Conservation (phyloP, 108 stramenopile species). For the Bacterosira constricta region DNA sequence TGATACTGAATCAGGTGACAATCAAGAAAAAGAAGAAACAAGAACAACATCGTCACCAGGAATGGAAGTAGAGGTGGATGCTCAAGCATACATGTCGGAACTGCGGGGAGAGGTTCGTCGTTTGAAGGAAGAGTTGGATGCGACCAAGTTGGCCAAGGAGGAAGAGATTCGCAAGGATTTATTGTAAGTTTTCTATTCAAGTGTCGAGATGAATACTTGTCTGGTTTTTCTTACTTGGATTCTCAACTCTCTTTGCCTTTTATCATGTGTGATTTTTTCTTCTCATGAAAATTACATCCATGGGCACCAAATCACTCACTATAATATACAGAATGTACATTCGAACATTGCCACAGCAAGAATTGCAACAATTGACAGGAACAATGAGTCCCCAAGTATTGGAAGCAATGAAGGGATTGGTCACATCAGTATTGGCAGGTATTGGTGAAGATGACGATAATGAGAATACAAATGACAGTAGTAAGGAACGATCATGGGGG, state of each 20-base stretch:
- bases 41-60: conserved; percentile 11
- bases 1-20: no score
- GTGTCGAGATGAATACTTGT: no score
- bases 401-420: conserved; percentile 94
- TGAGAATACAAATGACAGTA: conserved; percentile 71
- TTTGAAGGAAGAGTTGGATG: conserved; percentile 68
- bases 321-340: no score
- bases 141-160: conserved; percentile 67
- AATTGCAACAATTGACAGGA: conserved; percentile 77
- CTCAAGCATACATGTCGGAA: conserved; percentile 92
- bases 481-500: conserved; percentile 79
- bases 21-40: neutral
- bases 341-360: conserved; percentile 83
- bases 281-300: no score
- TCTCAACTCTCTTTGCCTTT: no score
- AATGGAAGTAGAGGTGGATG: conserved; percentile 89
- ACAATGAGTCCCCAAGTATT: conserved; percentile 92
- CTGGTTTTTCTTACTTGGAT: no score
- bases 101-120: conserved; percentile 79
- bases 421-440: conserved; percentile 76
- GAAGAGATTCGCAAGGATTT: conserved; percentile 89
- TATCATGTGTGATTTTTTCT: no score
- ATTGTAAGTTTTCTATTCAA: no score
- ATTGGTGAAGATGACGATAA: conserved; percentile 76
- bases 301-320: no score